These are phyloP conservation scores for maize (Zea mays) DNA, from an alignment of 176 grass and related monocot genomes.

Conservation along the genomic window DNA sequence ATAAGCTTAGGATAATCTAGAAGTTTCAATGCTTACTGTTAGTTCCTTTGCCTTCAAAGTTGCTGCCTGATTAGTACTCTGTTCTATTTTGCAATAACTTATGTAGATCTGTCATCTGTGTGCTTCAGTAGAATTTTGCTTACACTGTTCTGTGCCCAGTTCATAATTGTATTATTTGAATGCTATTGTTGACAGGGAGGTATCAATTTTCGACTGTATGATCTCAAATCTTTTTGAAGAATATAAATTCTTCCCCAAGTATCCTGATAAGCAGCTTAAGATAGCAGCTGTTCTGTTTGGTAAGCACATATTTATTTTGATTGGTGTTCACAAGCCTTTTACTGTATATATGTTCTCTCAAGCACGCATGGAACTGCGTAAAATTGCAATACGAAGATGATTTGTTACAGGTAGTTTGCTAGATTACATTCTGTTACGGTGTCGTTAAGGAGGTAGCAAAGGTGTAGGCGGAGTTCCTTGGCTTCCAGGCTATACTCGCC, in stretches of 20 bases:
- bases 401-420: not conserved
- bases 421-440: not conserved
- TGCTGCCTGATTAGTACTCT: conserved; percentile 3
- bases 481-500: not conserved
- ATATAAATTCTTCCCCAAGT: conserved; percentile 87
- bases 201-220: conserved; percentile 65
- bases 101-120: conserved; percentile 9
- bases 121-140: conserved; percentile 14
- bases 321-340: conserved; percentile 12
- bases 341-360: not conserved
- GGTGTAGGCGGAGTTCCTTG: not conserved
- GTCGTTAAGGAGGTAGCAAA: not conserved
- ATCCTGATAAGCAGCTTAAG: conserved; percentile 83
- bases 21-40: not conserved
- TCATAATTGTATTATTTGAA: conserved; percentile 15
- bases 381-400: not conserved
- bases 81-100: conserved; percentile 6
- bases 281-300: conserved; percentile 82
- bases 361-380: not conserved
- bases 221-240: conserved; percentile 88
- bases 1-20: not conserved
- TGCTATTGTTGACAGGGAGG: conserved; percentile 52
- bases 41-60: conserved; percentile 15
- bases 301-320: conserved; percentile 39
- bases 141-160: not conserved